Evolutionary conservation across 2,329 filamentous ascomycete genomes (phyloP), one percentile per base, ranked within the genome.

Genomic region (Neofusicoccum ribis): DNA sequence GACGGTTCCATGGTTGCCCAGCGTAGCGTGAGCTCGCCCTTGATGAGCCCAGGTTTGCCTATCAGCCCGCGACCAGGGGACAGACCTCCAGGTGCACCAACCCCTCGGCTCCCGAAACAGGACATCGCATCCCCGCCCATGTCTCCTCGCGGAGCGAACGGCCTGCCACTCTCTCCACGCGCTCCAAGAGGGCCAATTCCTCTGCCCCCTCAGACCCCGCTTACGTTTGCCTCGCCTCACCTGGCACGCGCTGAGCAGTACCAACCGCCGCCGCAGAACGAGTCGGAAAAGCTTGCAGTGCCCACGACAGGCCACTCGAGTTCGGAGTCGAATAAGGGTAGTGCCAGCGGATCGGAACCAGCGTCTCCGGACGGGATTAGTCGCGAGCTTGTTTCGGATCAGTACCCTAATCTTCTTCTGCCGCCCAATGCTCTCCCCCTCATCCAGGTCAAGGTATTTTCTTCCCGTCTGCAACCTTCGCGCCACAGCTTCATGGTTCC

Each of bases 381-480:
- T 52, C 89, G 84, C 70, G 92, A 92, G 0, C 84, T 97, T 23
- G 84, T 92, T 5, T 92, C 90, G 0, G 92, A 97, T 0, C 91
- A 96, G 69, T 94, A 93, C 74, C 93, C 94, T 0, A 91, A 92
- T 68, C 84, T 98, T 7, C 80, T 98, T 23, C 83, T 99, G 1
- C 89, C 93, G 9, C 94, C 95, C 0, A 96, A 96, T 74, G 93
- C 93, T 5, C 82, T 99, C 7, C 91, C 92, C 3, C 92, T 91
- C 1, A 90, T 99, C 64, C 87, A 91, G 68, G 88, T 97, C 54
- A 91, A 87, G 74, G 94, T 97, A 3, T 92, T 93, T 3, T 98
- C 95, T 4, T 98, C 95, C 23, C 89, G 95, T n/a, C 88, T 99
- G 83, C 93, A 92, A 73, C 95, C 94, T 14, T 97, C 94, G 0